phyloP scores from a whole-genome alignment of 495 filamentous ascomycete species.

The Pyrenula aspistea region DNA sequence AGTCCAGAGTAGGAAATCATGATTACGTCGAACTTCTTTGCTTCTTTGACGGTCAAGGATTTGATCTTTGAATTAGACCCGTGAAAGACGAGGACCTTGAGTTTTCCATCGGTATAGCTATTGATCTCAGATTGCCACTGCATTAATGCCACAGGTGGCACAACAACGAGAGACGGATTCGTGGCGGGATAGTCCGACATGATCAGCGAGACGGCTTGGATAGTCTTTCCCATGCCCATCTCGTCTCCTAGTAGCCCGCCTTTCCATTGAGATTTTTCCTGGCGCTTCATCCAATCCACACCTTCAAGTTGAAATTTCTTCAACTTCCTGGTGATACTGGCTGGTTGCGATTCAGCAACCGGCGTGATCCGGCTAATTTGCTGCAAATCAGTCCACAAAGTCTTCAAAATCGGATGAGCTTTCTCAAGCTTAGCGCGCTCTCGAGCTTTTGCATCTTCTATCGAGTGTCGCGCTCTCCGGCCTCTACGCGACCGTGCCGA shows the following conservation, averaged over 20 bases:
- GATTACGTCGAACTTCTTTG: conserved; percentile 79
- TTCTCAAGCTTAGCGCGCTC: conserved; percentile 57
- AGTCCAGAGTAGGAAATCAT: conserved; percentile 94
- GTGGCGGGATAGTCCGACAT: conserved; percentile 91
- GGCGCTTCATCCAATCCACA: conserved; percentile 81
- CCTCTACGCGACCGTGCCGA: not conserved
- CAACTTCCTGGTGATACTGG: conserved; percentile 63
- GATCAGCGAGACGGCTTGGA: conserved; percentile 90
- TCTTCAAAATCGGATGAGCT: conserved; percentile 63
- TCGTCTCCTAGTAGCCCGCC: conserved; percentile 90
- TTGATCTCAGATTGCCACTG: conserved; percentile 93
- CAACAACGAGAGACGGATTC: conserved; percentile 73
- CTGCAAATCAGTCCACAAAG: conserved; percentile 74
- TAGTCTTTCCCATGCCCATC: conserved; percentile 98
- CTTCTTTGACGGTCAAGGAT: conserved; percentile 53
- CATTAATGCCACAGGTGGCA: conserved; percentile 91
- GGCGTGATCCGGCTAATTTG: conserved; percentile 52
- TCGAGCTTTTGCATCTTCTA: conserved; percentile 9
- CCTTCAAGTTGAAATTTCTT: conserved; percentile 92
- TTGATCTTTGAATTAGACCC: conserved; percentile 76
- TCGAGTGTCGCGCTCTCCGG: not conserved
- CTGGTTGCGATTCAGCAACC: conserved; percentile 60
- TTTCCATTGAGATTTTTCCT: conserved; percentile 74
- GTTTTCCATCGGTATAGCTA: conserved; percentile 71
- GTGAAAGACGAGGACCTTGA: conserved; percentile 83